These are phyloP conservation scores for Chaetomium tenue DNA, from an alignment of 495 filamentous ascomycete species.

Conservation along the genomic window DNA sequence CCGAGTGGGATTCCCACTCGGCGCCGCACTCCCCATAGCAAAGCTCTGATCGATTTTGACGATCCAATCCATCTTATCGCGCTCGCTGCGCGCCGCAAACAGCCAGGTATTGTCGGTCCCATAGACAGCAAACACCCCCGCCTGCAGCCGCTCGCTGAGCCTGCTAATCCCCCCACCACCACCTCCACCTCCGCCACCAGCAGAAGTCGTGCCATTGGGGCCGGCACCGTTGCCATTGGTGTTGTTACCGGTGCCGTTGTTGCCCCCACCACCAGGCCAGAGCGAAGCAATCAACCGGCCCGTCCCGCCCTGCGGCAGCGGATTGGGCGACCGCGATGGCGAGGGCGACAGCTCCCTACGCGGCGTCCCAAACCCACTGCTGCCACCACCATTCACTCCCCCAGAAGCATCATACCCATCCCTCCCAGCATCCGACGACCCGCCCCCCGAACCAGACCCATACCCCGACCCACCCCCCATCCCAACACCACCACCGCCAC, in stretches of 20 bases:
- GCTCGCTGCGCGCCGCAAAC: constrained; percentile 82
- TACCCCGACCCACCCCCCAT: not conserved
- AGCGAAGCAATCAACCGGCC: constrained; percentile 19
- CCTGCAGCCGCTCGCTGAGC: constrained; percentile 54
- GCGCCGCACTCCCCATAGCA: constrained; percentile 24
- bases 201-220: not conserved
- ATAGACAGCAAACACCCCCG: constrained; percentile 88
- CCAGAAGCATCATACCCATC: not conserved
- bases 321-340: constrained; percentile 1
- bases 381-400: not conserved
- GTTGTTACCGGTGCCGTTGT: no score
- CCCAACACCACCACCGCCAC: constrained; percentile 1
- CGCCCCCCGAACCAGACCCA: not conserved
- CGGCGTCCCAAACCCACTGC: not conserved
- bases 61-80: constrained; percentile 94
- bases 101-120: constrained; percentile 90
- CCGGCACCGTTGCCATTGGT: not conserved
- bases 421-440: not conserved
- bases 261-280: constrained; percentile 20
- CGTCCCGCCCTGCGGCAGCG: constrained; percentile 5
- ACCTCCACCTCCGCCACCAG: not conserved
- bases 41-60: constrained; percentile 66
- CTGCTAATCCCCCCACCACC: constrained; percentile 36
- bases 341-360: constrained; percentile 2
- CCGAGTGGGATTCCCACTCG: constrained; percentile 15